Conservation (phyloP, 257 asterid species). For the Parsonsia alboflavescens region DNA sequence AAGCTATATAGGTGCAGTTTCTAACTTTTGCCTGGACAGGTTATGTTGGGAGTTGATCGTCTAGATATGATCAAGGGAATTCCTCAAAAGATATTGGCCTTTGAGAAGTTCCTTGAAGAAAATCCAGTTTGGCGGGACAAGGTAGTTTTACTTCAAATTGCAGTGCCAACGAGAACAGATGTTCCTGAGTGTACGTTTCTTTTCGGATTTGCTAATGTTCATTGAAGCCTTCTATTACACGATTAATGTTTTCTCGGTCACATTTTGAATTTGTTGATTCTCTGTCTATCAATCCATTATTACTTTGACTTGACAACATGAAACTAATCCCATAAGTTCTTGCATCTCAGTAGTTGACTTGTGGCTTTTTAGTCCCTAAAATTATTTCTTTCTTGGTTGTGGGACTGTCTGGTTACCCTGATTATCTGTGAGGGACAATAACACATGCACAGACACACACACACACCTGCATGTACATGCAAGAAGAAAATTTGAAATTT, state of each 20-base stretch:
- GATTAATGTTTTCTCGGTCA: neutral
- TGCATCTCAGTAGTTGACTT: neutral
- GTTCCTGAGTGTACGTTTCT: conserved; percentile 88
- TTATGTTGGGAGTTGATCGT: conserved; percentile 93
- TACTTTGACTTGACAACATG: neutral
- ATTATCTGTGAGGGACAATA: neutral
- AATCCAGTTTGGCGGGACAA: conserved; percentile 83
- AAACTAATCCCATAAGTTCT: neutral
- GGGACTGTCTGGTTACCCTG: neutral
- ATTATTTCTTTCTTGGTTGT: neutral
- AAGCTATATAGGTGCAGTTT: neutral
- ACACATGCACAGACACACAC: neutral
- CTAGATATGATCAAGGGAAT: conserved; percentile 92
- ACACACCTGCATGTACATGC: neutral
- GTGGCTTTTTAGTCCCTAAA: neutral
- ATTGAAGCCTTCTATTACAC: conserved; percentile 14
- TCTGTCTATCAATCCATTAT: neutral
- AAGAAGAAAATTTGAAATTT: neutral
- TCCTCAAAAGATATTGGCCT: conserved; percentile 90
- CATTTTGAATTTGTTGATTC: neutral
- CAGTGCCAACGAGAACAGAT: conserved; percentile 94
- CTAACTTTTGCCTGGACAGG: conserved; percentile 36
- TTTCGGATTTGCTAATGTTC: conserved; percentile 20
- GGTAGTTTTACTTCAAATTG: conserved; percentile 88
- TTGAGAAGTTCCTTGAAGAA: conserved; percentile 95